Evolutionary conservation across 306 rosid genomes (phyloP).

Genomic region (Fagus crenata): DNA sequence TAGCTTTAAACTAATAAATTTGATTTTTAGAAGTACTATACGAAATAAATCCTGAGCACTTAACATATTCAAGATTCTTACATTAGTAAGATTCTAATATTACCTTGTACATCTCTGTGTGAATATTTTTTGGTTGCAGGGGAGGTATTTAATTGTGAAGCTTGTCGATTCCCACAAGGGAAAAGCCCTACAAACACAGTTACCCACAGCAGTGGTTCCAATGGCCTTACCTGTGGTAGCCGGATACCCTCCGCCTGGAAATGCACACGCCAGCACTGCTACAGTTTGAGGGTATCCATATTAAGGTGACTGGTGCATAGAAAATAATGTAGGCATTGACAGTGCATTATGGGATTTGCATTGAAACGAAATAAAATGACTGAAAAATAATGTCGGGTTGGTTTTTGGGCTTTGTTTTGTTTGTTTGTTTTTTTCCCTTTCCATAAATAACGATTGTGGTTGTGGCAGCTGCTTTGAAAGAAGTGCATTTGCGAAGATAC

Average conservation of each 20-base stretch:
- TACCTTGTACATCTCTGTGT: not conserved
- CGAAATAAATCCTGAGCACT: not conserved
- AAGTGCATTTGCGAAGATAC: too few relatives aligned
- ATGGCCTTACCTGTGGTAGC: constrained; percentile 50
- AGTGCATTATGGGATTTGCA: too few relatives aligned
- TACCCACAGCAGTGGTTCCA: constrained; percentile 47
- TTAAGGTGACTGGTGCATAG: too few relatives aligned
- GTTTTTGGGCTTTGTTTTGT: too few relatives aligned
- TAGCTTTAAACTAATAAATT: not conserved
- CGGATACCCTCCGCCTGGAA: constrained; percentile 68
- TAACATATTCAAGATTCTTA: not conserved
- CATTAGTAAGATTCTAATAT: not conserved
- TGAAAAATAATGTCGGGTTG: too few relatives aligned
- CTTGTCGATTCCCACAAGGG: constrained; percentile 72
- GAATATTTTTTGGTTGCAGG: constrained; percentile 48
- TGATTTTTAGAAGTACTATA: not conserved
- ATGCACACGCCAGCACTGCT: constrained; percentile 32
- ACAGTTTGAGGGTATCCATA: constrained; percentile 7
- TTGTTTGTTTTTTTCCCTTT: too few relatives aligned
- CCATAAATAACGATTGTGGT: not conserved
- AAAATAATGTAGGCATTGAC: too few relatives aligned
- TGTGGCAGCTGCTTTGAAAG: too few relatives aligned
- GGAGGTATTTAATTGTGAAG: constrained; percentile 65
- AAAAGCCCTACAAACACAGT: constrained; percentile 46
- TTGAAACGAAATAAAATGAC: too few relatives aligned